A percentile compares a stretch with the other conserved stretches of the same genome.
Conservation (phyloP, 139 green algal species). For the Cymbomonas tetramitiformis region DNA sequence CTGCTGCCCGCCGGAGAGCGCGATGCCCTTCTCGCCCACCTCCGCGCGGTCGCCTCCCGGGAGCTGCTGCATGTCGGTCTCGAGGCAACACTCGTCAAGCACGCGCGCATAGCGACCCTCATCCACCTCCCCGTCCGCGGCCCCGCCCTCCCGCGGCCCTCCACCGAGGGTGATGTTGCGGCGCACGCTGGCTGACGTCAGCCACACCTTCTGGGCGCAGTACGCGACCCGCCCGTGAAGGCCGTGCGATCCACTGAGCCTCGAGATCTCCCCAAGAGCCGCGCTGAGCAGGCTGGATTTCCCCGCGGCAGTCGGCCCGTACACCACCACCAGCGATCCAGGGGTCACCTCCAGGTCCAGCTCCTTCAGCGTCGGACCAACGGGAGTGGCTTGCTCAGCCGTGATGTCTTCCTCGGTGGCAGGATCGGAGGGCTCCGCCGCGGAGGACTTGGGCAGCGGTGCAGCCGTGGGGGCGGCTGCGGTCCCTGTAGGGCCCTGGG, state of each 20-base stretch:
- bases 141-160: background rate
- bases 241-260: background rate
- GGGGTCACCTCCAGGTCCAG: background rate
- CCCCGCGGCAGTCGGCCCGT: slow-evolving; percentile 22
- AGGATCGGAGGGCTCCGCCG: background rate
- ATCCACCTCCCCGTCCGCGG: no score
- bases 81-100: slow-evolving; percentile 16
- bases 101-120: slow-evolving; percentile 21
- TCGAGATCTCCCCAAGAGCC: slow-evolving; percentile 22
- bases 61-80: slow-evolving; percentile 23
- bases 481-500: no score
- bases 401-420: background rate
- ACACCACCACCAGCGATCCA: slow-evolving; percentile 12
- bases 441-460: background rate
- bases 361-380: background rate
- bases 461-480: no score
- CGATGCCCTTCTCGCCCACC: slow-evolving; percentile 32
- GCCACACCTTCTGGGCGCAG: slow-evolving; percentile 30
- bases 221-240: slow-evolving; percentile 4
- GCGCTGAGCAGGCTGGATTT: slow-evolving; percentile 26
- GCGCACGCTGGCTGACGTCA: slow-evolving; percentile 31
- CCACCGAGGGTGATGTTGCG: slow-evolving; percentile 36
- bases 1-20: slow-evolving; percentile 27
- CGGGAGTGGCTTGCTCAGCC: background rate
- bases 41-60: slow-evolving; percentile 39